A percentile compares a stretch with the other conserved stretches of the same genome.
Conservation (phyloP, 2,329 filamentous ascomycete genomes). For the Ophioceras dolichostomum region DNA sequence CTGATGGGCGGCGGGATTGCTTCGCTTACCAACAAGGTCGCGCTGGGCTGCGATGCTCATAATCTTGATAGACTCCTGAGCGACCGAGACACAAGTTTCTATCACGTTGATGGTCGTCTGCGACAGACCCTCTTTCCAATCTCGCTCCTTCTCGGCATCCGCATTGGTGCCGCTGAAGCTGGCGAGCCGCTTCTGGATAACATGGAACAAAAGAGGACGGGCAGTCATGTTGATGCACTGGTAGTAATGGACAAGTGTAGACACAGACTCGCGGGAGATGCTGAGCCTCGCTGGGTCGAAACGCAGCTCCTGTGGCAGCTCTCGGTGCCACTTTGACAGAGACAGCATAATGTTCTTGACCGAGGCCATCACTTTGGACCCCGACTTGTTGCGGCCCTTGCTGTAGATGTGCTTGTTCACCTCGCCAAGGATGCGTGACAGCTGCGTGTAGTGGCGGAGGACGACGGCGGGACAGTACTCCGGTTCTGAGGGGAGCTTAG, state of each 20-base stretch:
- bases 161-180: conserved; percentile 5
- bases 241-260: conserved; percentile 37
- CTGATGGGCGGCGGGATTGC: no score
- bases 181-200: conserved; percentile 24
- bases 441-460: conserved; percentile 36
- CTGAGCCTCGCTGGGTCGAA: conserved; percentile 32
- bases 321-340: conserved; percentile 34
- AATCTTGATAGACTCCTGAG: conserved; percentile 32
- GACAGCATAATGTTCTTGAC: conserved; percentile 37
- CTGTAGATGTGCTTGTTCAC: conserved; percentile 35
- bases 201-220: conserved; percentile 38
- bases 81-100: conserved; percentile 37
- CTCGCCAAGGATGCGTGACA: conserved; percentile 37
- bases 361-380: conserved; percentile 31
- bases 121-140: conserved; percentile 33
- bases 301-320: conserved; percentile 31
- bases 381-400: conserved; percentile 27
- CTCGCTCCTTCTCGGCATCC: conserved; percentile 11
- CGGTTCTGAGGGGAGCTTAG: conserved; percentile 21
- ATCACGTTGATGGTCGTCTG: conserved; percentile 35
- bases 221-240: conserved; percentile 46
- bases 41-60: conserved; percentile 34
- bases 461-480: conserved; percentile 32
- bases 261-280: conserved; percentile 20
- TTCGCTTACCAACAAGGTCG: conserved; percentile 24